A percentile compares a stretch with the other conserved stretches of the same genome.
These are phyloP conservation scores for Mrakia blollopis DNA, from an alignment of 768 basidiomycete genomes.

Conservation along the genomic window DNA sequence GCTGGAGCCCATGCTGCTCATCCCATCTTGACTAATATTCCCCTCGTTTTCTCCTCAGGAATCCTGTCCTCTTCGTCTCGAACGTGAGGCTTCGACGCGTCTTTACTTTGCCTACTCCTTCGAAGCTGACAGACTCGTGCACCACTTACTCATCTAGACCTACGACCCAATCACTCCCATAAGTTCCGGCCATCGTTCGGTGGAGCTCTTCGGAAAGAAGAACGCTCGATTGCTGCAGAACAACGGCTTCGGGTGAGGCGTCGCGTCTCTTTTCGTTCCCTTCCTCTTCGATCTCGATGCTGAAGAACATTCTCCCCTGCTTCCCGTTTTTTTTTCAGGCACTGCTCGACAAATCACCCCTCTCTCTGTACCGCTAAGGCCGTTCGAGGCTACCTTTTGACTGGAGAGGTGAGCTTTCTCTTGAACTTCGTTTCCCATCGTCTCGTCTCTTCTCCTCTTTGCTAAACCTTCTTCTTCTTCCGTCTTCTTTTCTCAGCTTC, in stretches of 20 bases:
- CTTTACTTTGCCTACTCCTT: neutral
- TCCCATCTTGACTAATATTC: neutral
- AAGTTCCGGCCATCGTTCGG: neutral
- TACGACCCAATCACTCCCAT: neutral
- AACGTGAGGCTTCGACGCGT: neutral
- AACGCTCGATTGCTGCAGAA: neutral
- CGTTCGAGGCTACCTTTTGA: neutral
- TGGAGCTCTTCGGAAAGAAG: neutral
- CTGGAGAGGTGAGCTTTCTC: neutral
- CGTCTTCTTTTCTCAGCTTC: too few relatives aligned
- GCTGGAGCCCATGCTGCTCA: too few relatives aligned
- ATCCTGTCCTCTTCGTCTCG: neutral
- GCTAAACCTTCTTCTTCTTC: too few relatives aligned
- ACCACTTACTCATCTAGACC: neutral
- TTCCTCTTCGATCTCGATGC: neutral
- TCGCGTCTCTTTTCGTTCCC: neutral
- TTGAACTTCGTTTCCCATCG: too few relatives aligned
- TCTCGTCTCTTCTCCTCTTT: too few relatives aligned
- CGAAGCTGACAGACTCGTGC: neutral
- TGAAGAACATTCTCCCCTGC: neutral
- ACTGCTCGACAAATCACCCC: neutral
- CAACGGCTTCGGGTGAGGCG: neutral
- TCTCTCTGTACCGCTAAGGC: neutral
- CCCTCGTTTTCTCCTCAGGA: neutral
- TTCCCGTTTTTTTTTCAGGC: neutral